A percentile compares a stretch with the other conserved stretches of the same genome.
Evolutionary conservation across 805 yeast species (phyloP).

Genomic region (Cyberlindnera euphorbiae): DNA sequence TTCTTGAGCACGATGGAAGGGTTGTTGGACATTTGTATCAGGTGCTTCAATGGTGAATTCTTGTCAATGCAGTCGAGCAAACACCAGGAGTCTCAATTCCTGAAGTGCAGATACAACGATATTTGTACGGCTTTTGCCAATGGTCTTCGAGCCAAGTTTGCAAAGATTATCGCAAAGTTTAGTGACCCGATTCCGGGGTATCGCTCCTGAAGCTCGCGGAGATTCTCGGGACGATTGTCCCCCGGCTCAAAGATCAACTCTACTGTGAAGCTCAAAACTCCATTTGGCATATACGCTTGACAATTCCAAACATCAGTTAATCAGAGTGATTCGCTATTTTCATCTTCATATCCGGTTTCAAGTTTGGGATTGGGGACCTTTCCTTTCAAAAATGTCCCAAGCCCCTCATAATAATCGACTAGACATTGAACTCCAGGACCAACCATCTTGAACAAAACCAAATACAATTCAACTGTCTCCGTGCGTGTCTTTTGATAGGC

Average conservation of each 20-base stretch:
- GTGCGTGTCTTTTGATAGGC: slow-evolving; percentile 18
- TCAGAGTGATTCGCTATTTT: no score
- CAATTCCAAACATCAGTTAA: no score
- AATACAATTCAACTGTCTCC: slow-evolving; percentile 19
- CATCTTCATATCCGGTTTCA: background rate
- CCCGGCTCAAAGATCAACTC: no score
- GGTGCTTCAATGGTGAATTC: no score
- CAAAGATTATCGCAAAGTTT: background rate
- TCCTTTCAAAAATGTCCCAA: slow-evolving; percentile 13
- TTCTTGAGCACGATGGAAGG: slow-evolving; percentile 54
- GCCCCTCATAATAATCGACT: slow-evolving; percentile 6
- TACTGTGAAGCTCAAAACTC: no score
- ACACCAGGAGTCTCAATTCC: background rate
- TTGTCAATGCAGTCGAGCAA: background rate
- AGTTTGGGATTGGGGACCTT: slow-evolving; percentile 7
- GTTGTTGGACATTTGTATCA: slow-evolving; percentile 16
- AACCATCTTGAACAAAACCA: slow-evolving; percentile 8
- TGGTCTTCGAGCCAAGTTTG: no score
- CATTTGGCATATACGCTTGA: no score
- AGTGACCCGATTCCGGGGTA: background rate
- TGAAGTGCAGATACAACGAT: no score
- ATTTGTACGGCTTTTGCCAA: no score
- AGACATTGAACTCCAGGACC: slow-evolving; percentile 1
- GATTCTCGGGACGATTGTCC: slow-evolving; percentile 4
- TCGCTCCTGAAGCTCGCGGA: background rate